These are phyloP conservation scores for Penicillium atrosanguineum DNA, from an alignment of 495 filamentous ascomycete species.

Conservation along the genomic window DNA sequence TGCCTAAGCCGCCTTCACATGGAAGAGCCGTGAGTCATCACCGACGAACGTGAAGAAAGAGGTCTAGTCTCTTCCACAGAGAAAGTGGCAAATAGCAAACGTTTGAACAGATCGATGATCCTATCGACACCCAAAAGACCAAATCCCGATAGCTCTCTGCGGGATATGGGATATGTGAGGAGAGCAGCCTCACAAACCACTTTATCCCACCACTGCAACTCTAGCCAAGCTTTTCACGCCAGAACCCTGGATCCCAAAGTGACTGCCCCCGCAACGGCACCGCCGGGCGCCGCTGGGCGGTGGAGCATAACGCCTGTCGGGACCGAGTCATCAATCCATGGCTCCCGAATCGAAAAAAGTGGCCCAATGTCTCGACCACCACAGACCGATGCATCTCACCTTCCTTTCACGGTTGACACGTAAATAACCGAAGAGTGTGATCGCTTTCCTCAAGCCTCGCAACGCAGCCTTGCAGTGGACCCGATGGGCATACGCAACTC, in stretches of 20 bases:
- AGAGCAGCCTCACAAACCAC: neutral
- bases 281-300: too few relatives aligned
- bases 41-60: too few relatives aligned
- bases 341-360: neutral
- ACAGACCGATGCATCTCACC: neutral
- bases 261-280: neutral
- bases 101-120: too few relatives aligned
- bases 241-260: conserved; percentile 1
- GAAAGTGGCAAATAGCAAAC: too few relatives aligned
- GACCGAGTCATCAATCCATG: neutral
- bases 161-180: too few relatives aligned
- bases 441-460: neutral
- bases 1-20: too few relatives aligned
- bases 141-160: too few relatives aligned
- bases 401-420: neutral
- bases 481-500: neutral
- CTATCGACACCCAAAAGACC: too few relatives aligned
- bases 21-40: too few relatives aligned
- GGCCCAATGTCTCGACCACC: too few relatives aligned
- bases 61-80: too few relatives aligned
- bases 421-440: neutral
- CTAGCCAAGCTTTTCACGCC: neutral
- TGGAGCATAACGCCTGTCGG: neutral
- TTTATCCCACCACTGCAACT: neutral
- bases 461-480: neutral